Base-by-base conservation (phyloP, 2,329 filamentous ascomycete species). In the Cordyceps cicadae region DNA sequence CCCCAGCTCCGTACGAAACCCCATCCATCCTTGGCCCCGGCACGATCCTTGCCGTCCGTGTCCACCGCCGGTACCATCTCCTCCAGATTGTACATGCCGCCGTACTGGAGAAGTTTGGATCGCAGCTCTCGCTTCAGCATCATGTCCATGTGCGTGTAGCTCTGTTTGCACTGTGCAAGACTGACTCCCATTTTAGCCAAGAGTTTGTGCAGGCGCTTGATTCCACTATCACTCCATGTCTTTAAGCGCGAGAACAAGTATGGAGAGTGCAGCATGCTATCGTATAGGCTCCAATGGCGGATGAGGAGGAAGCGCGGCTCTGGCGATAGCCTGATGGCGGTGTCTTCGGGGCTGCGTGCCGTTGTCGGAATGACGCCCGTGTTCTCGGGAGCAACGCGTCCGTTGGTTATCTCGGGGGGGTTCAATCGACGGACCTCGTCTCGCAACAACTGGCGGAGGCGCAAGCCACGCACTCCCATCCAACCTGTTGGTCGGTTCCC, bases 71-170 rank as follows among this genome's bases (percentile, higher is more conserved):
- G 93, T 0, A 99, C 92, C 69, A 99, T 86, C 56, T 93, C 94
- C 65, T 97, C 92, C 1, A 99, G 82, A 32, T 95, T 94, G 73
- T 97, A 99, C 63, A 96, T 81, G 1, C 91, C 91, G 0, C 92
- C 92, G 70, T 96, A 97, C 68, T 93, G 93, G 21, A 97, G 80
- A 1, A 99, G 81, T 62, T 95, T 90, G 53, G 90, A 85, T 48
- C 93, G 86, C 34, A 97, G 76, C 34, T 90, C 90, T 5, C 90
- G 87, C 75, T 97, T 99, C 39, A 99, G 78, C 73, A 96, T 87
- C 86, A 97, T 95, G 74, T 97, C 93, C 92, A 99, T 97, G 73
- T 99, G 94, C 0, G 92, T 91, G 71, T 97, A 99, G 70, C 87
- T 93, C 74, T 97, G 94, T 68, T 91, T 92, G 75, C 92, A 96